phyloP scores from a whole-genome alignment of 148 eudicot species.

The Pouteria glomerata region DNA sequence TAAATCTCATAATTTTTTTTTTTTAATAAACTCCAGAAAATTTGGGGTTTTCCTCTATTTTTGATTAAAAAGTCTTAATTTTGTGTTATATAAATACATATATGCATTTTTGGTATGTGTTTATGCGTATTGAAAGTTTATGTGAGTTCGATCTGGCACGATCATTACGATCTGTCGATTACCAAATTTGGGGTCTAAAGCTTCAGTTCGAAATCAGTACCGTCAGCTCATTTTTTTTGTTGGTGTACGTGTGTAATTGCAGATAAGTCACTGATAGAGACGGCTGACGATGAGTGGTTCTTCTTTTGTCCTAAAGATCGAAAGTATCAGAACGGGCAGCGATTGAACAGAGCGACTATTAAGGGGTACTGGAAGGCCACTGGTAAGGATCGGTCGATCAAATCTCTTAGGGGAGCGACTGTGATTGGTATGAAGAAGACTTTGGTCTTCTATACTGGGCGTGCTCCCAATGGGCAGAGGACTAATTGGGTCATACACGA shows the following conservation, averaged over 20 bases:
- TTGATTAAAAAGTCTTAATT: background rate
- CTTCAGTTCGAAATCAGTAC: background rate
- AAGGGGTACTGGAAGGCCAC: constrained; percentile 99
- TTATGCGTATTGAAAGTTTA: background rate
- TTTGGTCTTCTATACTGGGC: constrained; percentile 78
- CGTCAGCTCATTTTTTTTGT: background rate
- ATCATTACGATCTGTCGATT: background rate
- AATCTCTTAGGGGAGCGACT: constrained; percentile 32
- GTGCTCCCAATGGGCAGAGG: constrained; percentile 86
- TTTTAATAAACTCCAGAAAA: background rate
- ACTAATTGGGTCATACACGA: constrained; percentile 96
- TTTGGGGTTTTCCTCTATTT: background rate
- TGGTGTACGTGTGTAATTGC: constrained; percentile 27
- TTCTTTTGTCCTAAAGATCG: constrained; percentile 93
- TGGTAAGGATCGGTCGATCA: constrained; percentile 81
- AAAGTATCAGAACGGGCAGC: constrained; percentile 85
- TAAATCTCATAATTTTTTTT: constrained; percentile 13
- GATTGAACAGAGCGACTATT: constrained; percentile 78
- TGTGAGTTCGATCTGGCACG: background rate
- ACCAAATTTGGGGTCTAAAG: background rate
- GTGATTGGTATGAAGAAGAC: constrained; percentile 91
- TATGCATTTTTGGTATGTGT: background rate
- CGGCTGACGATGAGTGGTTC: constrained; percentile 82
- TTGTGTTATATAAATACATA: background rate
- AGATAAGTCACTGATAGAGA: constrained; percentile 67